Conservation (phyloP, 139 green algal species). For the Tetradesmus lagerheimii region DNA sequence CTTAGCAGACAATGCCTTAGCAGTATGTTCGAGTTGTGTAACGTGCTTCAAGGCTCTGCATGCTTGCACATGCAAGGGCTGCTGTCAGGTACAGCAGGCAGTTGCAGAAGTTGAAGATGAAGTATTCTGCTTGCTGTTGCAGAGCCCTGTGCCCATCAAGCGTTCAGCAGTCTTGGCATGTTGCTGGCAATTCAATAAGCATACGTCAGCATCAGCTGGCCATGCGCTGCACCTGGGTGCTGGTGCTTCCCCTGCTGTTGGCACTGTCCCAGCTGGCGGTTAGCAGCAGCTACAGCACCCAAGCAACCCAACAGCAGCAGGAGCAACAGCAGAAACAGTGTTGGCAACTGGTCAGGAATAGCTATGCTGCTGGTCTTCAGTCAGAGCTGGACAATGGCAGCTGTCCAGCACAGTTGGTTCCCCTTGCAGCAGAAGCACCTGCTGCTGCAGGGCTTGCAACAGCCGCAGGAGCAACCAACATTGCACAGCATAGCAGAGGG, state of each 20-base stretch:
- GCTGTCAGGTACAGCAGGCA: not conserved
- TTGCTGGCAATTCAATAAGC: not conserved
- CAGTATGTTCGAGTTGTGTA: not conserved
- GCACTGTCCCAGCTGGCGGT: not conserved
- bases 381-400: not conserved
- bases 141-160: not conserved
- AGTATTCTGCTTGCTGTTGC: not conserved
- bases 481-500: not conserved
- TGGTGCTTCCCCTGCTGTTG: not conserved
- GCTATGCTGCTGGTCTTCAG: not conserved
- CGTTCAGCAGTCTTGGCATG: not conserved
- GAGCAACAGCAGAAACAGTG: not conserved
- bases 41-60: not conserved
- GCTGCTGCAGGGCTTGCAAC: not conserved
- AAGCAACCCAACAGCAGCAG: conserved; percentile 9
- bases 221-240: not conserved
- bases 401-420: not conserved
- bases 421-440: not conserved
- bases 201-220: not conserved
- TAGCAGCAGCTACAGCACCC: not conserved
- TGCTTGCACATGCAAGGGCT: not conserved
- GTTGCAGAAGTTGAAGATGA: not conserved
- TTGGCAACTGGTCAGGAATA: not conserved
- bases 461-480: not conserved
- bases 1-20: not conserved